phyloP scores from a whole-genome alignment of 164 flowering plant genomes.

The Piper longum region DNA sequence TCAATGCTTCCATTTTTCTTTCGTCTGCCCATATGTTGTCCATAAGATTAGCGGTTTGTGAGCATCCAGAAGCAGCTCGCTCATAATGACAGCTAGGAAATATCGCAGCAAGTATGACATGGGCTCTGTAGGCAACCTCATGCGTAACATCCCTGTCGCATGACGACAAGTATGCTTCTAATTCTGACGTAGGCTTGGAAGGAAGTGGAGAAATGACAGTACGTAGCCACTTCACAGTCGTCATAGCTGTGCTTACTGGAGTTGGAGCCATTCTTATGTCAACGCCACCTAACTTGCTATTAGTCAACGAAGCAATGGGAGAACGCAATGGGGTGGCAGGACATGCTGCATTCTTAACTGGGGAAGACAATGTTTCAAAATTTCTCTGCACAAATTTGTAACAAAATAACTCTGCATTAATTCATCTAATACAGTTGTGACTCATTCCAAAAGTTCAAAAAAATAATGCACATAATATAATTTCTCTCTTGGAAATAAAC shows the following conservation, averaged over 20 bases:
- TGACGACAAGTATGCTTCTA: slow-evolving; percentile 47
- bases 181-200: slow-evolving; percentile 63
- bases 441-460: not conserved
- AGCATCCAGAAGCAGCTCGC: slow-evolving; percentile 31
- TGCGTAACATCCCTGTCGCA: slow-evolving; percentile 61
- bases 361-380: slow-evolving; percentile 53
- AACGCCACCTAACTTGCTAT: slow-evolving; percentile 18
- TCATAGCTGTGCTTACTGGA: slow-evolving; percentile 97
- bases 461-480: slow-evolving; percentile 5
- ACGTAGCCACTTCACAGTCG: slow-evolving; percentile 96
- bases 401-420: not conserved
- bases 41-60: slow-evolving; percentile 55
- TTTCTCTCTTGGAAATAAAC: too few species aligned
- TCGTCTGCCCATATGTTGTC: slow-evolving; percentile 92
- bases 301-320: slow-evolving; percentile 39
- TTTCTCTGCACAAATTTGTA: slow-evolving; percentile 43
- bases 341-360: slow-evolving; percentile 57
- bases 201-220: slow-evolving; percentile 77
- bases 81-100: slow-evolving; percentile 70
- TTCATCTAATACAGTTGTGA: not conserved
- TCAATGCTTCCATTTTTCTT: slow-evolving; percentile 67
- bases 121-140: slow-evolving; percentile 67
- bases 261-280: slow-evolving; percentile 49
- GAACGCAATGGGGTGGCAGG: slow-evolving; percentile 67
- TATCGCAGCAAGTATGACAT: slow-evolving; percentile 72